phyloP scores from a whole-genome alignment of 768 basidiomycete genomes.

The Neoboletus subvelutipes region DNA sequence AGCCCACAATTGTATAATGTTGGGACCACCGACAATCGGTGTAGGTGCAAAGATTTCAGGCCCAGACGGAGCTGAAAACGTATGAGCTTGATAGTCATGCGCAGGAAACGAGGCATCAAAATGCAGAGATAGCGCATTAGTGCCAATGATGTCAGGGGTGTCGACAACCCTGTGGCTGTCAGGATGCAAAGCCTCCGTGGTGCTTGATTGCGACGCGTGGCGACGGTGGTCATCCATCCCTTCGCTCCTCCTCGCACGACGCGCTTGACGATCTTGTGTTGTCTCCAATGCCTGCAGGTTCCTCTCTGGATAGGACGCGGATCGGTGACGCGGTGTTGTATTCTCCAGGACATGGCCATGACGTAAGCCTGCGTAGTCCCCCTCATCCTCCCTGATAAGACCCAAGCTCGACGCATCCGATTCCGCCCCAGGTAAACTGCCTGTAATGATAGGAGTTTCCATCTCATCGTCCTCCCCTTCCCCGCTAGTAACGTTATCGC shows the following conservation, averaged over 20 bases:
- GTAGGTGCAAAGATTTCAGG: conserved; percentile 35
- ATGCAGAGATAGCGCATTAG: conserved; percentile 36
- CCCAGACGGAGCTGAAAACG: conserved; percentile 24
- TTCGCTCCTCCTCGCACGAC: conserved; percentile 27
- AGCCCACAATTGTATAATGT: conserved; percentile 36
- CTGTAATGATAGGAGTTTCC: conserved; percentile 21
- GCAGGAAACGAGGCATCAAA: conserved; percentile 36
- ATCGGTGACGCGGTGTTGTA: conserved; percentile 18
- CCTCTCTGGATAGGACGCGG: conserved; percentile 19
- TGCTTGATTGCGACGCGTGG: conserved; percentile 20
- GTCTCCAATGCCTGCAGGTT: conserved; percentile 11
- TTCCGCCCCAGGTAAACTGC: conserved; percentile 19
- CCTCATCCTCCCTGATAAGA: conserved; percentile 34
- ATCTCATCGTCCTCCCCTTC: conserved; percentile 18
- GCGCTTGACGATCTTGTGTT: conserved; percentile 18
- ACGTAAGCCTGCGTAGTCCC: conserved; percentile 17
- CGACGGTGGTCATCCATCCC: conserved; percentile 18
- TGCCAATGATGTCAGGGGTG: conserved; percentile 25
- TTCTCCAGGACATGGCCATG: conserved; percentile 6
- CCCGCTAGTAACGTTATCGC: conserved; percentile 16
- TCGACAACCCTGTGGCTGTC: conserved; percentile 17
- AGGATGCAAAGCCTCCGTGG: conserved; percentile 21
- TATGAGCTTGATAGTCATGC: conserved; percentile 23
- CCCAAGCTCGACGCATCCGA: conserved; percentile 27
- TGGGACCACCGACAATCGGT: conserved; percentile 35